Base-by-base conservation (phyloP, 2,329 filamentous ascomycete genomes). In the Tolypocladium capitatum region DNA sequence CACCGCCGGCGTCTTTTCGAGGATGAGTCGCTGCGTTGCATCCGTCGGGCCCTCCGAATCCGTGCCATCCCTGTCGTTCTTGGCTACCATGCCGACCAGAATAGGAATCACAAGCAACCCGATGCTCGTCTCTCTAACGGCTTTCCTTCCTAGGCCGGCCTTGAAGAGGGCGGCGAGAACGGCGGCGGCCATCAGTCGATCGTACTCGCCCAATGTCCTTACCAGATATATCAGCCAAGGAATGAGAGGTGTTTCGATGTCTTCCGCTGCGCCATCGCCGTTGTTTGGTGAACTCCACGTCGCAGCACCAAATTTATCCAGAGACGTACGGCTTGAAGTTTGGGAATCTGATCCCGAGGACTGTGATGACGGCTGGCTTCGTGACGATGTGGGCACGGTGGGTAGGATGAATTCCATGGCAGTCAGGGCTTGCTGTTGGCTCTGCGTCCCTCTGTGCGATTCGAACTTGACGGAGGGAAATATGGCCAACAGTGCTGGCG, bases 1-100 rank as follows among this genome's bases (percentile, higher is more conserved):
- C 11, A 94, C 76, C 1, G 79, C 75, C 8, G 90, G 86, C 2
- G 85, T 81, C 52, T 79, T 78, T 61, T 91, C 86, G 48, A 81
- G 72, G 13, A 88, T 71, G 9, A 52, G 55, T 18, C 58, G 58
- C 43, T 61, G 59, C 14, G 48, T 52, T 36, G 63, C 58, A 46
- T 68, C 64, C 33, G 71, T 63, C 34, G 64, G 60, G 18, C 62
- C 57, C 41, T 64, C 60, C 32, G 56, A 57, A 27, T 69, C 65
- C 13, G 65, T 56, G 16, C 62, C 62, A 42, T 80, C 75, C 52
- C 76, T 76, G 33, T 65, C 61, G 21, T 59, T 58, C 45, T 59
- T 66, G 2, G 54, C 50, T 32, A 90, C 70, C 68, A 86, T 75
- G 20, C 74, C 71, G 43, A 86, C 73, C 11, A 92, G 69, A 33